These are phyloP conservation scores for Neoconidiobolus thromboides DNA, from an alignment of 371 early-diverging fungal genomes.

Conservation along the genomic window DNA sequence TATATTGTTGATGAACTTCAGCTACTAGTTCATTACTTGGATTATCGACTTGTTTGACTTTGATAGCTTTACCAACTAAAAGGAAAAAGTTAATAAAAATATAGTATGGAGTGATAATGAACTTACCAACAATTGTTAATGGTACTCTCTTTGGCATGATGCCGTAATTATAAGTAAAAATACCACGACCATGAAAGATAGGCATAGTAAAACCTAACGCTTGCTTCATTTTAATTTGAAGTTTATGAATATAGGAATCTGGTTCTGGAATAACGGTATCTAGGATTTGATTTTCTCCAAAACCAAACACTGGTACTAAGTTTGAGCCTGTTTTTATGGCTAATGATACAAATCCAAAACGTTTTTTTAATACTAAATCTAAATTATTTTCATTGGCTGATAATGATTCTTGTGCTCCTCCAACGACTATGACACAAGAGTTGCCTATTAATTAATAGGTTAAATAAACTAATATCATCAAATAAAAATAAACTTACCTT, in stretches of 20 bases:
- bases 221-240: constrained; percentile 8
- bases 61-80: constrained; percentile 3
- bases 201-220: constrained; percentile 18
- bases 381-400: constrained; percentile 36
- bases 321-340: constrained; percentile 52
- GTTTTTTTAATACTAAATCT: constrained; percentile 42
- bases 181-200: constrained; percentile 47
- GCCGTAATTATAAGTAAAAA: constrained; percentile 16
- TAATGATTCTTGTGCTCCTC: constrained; percentile 61
- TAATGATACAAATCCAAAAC: constrained; percentile 64
- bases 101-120: neutral
- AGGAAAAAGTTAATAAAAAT: neutral
- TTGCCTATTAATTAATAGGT: constrained; percentile 24
- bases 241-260: constrained; percentile 1
- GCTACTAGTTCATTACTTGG: neutral
- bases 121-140: constrained; percentile 1
- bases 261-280: constrained; percentile 14
- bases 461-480: constrained; percentile 40
- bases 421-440: constrained; percentile 55
- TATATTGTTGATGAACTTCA: constrained; percentile 1
- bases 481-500: constrained; percentile 51
- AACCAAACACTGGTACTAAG: constrained; percentile 51
- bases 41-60: neutral
- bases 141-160: neutral
- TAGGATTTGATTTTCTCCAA: constrained; percentile 73